These are phyloP conservation scores for Apiotrichum gracile DNA, from an alignment of 1,284 basidiomycete species.

Conservation along the genomic window DNA sequence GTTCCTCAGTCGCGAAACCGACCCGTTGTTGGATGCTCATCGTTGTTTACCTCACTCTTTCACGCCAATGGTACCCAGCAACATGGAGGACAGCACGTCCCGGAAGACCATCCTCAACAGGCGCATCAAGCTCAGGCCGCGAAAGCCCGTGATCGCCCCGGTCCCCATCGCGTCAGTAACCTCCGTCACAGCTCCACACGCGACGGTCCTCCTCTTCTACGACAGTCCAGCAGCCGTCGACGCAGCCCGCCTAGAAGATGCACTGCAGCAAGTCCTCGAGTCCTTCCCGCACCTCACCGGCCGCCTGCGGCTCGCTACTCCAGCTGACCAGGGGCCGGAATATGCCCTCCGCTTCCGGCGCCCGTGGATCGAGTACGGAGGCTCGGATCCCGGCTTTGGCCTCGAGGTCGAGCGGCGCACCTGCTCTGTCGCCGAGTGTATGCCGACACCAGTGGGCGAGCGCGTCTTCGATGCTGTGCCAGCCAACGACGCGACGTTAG, in stretches of 20 bases:
- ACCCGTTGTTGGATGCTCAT: too few relatives aligned
- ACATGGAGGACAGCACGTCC: too few relatives aligned
- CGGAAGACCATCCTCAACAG: background rate
- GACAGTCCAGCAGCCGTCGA: conserved; percentile 5
- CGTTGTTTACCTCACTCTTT: too few relatives aligned
- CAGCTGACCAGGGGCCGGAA: background rate
- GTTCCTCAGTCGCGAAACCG: too few relatives aligned
- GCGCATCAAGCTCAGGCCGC: background rate
- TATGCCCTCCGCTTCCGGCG: conserved; percentile 10
- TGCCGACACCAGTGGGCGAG: too few relatives aligned
- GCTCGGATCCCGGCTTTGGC: conserved; percentile 47
- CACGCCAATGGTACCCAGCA: too few relatives aligned
- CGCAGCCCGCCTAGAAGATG: conserved; percentile 21
- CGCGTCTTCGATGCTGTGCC: background rate
- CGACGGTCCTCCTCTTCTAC: conserved; percentile 4
- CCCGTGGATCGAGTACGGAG: conserved; percentile 19
- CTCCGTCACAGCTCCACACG: background rate
- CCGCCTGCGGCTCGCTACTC: conserved; percentile 7
- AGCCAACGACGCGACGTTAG: conserved; percentile 3
- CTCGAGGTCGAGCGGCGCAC: conserved; percentile 27
- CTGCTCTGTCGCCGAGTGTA: too few relatives aligned
- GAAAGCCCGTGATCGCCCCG: background rate
- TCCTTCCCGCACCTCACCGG: conserved; percentile 49
- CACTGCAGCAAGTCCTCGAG: conserved; percentile 38
- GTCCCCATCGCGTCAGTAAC: conserved; percentile 4